Percentiles rank a stretch among this genome's conserved stretches.
phyloP scores from a whole-genome alignment of 177 flowering plant species.

The Tripterygium wilfordii region DNA sequence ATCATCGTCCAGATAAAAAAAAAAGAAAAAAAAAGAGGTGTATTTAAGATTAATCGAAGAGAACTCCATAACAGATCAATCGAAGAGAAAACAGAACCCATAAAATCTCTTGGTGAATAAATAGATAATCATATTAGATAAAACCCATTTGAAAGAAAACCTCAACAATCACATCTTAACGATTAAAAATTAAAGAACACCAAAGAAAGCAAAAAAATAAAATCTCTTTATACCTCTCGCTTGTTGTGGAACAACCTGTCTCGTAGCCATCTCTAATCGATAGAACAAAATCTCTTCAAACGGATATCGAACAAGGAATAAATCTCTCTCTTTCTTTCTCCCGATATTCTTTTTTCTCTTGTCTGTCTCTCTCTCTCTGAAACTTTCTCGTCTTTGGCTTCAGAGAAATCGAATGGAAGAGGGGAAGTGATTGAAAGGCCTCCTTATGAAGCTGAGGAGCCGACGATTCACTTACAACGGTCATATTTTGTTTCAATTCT shows the following conservation, averaged over 20 bases:
- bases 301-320: too few relatives aligned
- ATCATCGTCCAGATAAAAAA: neutral
- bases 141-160: neutral
- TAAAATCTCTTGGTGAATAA: too few relatives aligned
- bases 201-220: neutral
- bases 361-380: conserved; percentile 12
- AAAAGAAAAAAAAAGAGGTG: neutral
- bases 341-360: neutral
- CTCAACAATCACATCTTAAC: neutral
- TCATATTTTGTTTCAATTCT: conserved; percentile 13
- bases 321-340: neutral
- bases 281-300: too few relatives aligned
- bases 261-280: conserved; percentile 57
- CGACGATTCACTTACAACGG: conserved; percentile 24
- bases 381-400: neutral
- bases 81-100: too few relatives aligned
- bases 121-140: neutral
- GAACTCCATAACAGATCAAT: too few relatives aligned
- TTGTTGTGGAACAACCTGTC: conserved; percentile 39
- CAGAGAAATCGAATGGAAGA: neutral
- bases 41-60: too few relatives aligned
- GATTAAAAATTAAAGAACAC: neutral
- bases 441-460: conserved; percentile 18
- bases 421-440: neutral
- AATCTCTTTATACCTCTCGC: conserved; percentile 23